These are phyloP conservation scores for Boletus coccyginus DNA, from an alignment of 768 basidiomycete species.

Conservation along the genomic window DNA sequence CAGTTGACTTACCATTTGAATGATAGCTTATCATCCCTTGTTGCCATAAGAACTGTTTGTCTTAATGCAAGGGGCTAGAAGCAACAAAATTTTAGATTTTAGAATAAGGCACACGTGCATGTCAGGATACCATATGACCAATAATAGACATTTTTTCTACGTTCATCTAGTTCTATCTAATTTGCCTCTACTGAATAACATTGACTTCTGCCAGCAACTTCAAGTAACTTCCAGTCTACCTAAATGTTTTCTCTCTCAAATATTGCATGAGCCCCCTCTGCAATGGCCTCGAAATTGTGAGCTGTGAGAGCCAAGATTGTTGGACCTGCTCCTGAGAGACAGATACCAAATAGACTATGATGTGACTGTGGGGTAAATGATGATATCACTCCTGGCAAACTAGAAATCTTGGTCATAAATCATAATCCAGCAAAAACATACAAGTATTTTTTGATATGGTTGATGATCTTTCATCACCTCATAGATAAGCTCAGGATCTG, in stretches of 20 bases:
- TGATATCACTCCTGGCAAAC: slow-evolving; percentile 89
- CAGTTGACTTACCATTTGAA: slow-evolving; percentile 80
- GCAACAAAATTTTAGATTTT: too few relatives aligned
- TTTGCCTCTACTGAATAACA: slow-evolving; percentile 9
- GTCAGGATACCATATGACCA: too few relatives aligned
- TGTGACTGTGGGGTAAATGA: slow-evolving; percentile 85
- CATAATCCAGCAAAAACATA: slow-evolving; percentile 36
- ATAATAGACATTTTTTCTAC: too few relatives aligned
- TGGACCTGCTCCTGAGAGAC: slow-evolving; percentile 96
- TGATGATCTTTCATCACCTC: slow-evolving; percentile 99
- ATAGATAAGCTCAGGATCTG: slow-evolving; percentile 94
- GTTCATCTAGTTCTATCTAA: slow-evolving; percentile 5
- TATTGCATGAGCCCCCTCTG: slow-evolving; percentile 71
- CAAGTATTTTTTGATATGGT: slow-evolving; percentile 87
- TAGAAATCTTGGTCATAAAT: slow-evolving; percentile 72
- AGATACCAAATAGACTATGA: slow-evolving; percentile 94
- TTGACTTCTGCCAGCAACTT: slow-evolving; percentile 52
- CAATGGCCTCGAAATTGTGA: slow-evolving; percentile 77
- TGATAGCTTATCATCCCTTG: slow-evolving; percentile 58
- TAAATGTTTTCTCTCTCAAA: slow-evolving; percentile 71
- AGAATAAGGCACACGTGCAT: too few relatives aligned
- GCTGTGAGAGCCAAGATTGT: slow-evolving; percentile 96
- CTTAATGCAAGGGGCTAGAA: too few relatives aligned
- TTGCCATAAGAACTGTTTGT: slow-evolving; percentile 87
- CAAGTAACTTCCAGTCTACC: slow-evolving; percentile 88